These are phyloP conservation scores for Globisporangium mamillatum DNA, from an alignment of 352 stramenopile genomes.

Conservation along the genomic window DNA sequence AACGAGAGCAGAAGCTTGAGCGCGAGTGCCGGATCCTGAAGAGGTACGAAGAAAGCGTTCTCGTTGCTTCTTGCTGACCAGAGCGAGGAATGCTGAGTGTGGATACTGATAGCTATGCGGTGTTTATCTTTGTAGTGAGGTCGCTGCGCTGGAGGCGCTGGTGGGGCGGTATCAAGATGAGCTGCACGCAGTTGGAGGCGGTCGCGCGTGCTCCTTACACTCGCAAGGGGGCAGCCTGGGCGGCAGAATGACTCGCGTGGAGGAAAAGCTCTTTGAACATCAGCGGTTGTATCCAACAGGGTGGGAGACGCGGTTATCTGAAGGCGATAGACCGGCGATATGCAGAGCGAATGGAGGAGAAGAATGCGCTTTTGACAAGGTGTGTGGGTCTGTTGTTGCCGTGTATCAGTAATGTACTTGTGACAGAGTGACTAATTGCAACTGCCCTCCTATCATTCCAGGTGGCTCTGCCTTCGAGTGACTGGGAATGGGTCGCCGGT, in stretches of 20 bases:
- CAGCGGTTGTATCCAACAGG: slow-evolving; percentile 37
- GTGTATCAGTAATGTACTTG: no score
- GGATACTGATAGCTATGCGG: not conserved
- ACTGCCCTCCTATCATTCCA: no score
- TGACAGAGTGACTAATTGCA: no score
- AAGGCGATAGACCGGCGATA: slow-evolving; percentile 23
- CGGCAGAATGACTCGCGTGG: slow-evolving; percentile 21
- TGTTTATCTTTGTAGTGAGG: slow-evolving; percentile 33
- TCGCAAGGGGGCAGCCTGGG: slow-evolving; percentile 1
- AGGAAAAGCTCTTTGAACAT: slow-evolving; percentile 58
- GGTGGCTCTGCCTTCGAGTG: slow-evolving; percentile 42
- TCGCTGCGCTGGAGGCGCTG: slow-evolving; percentile 55
- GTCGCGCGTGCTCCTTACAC: not conserved
- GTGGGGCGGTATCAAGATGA: slow-evolving; percentile 62
- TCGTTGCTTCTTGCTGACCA: not conserved
- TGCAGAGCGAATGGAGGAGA: slow-evolving; percentile 27
- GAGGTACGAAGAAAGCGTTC: slow-evolving; percentile 19
- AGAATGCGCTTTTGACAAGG: slow-evolving; percentile 38
- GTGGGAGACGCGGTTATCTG: slow-evolving; percentile 22
- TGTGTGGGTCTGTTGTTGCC: slow-evolving; percentile 9
- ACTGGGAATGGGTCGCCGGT: slow-evolving; percentile 64
- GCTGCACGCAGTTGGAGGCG: slow-evolving; percentile 17
- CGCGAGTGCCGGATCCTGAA: slow-evolving; percentile 33
- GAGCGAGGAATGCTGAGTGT: not conserved
- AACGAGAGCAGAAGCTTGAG: slow-evolving; percentile 34